Percentiles rank a stretch among this genome's conserved stretches.
Conservation (phyloP, 257 asterid species). For the Scutellaria barbata region DNA sequence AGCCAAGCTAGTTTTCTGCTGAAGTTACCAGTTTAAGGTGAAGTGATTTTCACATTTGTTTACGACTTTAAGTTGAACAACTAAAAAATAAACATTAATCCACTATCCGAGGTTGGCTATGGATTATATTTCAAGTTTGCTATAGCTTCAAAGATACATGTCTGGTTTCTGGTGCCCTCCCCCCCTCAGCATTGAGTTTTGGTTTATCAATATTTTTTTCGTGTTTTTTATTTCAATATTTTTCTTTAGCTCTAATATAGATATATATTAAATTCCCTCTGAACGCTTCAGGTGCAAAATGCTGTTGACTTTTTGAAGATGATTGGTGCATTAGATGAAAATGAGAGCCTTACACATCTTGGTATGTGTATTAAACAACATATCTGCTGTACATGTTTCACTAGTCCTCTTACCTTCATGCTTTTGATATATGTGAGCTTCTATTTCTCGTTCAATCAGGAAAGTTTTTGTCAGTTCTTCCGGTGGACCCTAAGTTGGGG, state of each 20-base stretch:
- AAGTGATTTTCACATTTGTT: not conserved
- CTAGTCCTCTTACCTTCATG: conserved; percentile 16
- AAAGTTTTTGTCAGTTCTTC: conserved; percentile 82
- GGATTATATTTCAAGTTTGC: not conserved
- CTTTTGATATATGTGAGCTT: conserved; percentile 27
- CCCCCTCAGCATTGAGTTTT: not conserved
- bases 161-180: not conserved
- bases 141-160: not conserved
- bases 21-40: too few species aligned
- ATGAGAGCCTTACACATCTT: conserved; percentile 92
- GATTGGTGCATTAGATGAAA: conserved; percentile 95
- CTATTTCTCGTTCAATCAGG: conserved; percentile 56
- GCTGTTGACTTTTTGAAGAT: conserved; percentile 94
- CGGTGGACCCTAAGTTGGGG: conserved; percentile 99
- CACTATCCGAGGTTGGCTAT: not conserved
- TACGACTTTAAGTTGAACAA: not conserved
- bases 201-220: not conserved
- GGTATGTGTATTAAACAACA: conserved; percentile 54
- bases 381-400: conserved; percentile 19
- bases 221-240: not conserved
- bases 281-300: conserved; percentile 82
- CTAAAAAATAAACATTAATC: not conserved
- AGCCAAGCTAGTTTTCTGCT: not conserved
- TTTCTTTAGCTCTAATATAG: too few species aligned
- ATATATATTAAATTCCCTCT: not conserved